These are phyloP conservation scores for Cetraspora pellucida DNA, from an alignment of 192 early-diverging fungal genomes.

Conservation along the genomic window DNA sequence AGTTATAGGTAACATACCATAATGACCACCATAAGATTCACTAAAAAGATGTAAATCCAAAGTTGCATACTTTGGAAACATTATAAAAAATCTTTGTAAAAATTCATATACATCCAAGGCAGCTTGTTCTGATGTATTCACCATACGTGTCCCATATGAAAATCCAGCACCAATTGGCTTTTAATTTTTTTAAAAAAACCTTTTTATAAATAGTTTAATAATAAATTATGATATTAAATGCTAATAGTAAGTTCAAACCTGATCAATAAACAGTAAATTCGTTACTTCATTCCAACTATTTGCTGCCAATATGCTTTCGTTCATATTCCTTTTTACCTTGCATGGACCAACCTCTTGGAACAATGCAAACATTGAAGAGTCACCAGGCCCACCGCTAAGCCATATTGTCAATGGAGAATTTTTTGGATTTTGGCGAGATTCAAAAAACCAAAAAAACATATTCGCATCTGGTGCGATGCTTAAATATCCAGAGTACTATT, in stretches of 20 bases:
- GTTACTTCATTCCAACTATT: constrained; percentile 26
- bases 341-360: constrained; percentile 91
- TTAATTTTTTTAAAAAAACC: constrained; percentile 38
- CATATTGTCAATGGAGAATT: constrained; percentile 76
- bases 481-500: constrained; percentile 3
- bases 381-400: constrained; percentile 84
- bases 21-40: constrained; percentile 59
- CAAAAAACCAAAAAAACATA: constrained; percentile 92
- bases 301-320: constrained; percentile 34
- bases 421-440: constrained; percentile 74
- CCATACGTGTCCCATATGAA: constrained; percentile 55
- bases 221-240: not conserved
- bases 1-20: constrained; percentile 16
- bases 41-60: constrained; percentile 49
- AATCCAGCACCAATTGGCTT: constrained; percentile 74
- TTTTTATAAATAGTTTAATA: constrained; percentile 17
- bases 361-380: constrained; percentile 72
- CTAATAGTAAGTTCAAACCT: not conserved
- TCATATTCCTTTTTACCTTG: constrained; percentile 72
- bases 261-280: constrained; percentile 26
- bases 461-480: not conserved
- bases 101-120: constrained; percentile 51
- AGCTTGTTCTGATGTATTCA: constrained; percentile 47
- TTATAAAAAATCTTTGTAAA: constrained; percentile 51
- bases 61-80: constrained; percentile 32